Evolutionary conservation across 306 rosid genomes (phyloP), one percentile per base, ranked within the genome.

Genomic region (Potentilla sterilis): DNA sequence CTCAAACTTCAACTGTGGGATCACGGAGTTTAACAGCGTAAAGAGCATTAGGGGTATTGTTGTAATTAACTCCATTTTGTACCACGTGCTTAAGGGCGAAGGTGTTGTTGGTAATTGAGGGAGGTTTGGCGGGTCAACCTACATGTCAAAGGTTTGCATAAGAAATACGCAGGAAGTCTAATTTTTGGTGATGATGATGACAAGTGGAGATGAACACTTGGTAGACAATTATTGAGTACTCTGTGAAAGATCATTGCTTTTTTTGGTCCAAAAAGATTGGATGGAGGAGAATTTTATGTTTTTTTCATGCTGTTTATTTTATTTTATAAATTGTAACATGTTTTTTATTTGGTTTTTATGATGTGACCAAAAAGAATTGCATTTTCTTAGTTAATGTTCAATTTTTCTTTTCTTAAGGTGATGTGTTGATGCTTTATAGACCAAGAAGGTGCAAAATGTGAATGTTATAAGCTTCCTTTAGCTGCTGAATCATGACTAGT

Each of bases 401-500:
- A 18, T 28, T 28, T 28, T 28, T 28, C 28, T 28, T 28, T 28
- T 28, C 28, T 28, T 28, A 51, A 18, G 6, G 5, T 51, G 8
- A 5, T 51, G 18, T 14, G 18, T 0, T 47, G 6, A 6, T 48
- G 54, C n/a, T 48, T 48, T 6, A 49, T 4, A 16, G n/a, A n/a
- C 9, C 47, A 43, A 5, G n/a, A 75, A 67, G 75, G 41, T 44
- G 24, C 6, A 70, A 28, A 24, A 9, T 19, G 34, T 68, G 21
- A 32, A 68, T 54, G 70, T 44, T 44, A 13, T 24, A 14, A 22
- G 85, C 68, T 57, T 41, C n/a, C 48, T 69, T 40, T 43, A 74
- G 77, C 77, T 59, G 59, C 76, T 67, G 66, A 66, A 66, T 47
- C 51, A 46, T 46, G 51, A 11, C 40, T 2, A 37, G 40, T 37